Percentiles rank a stretch among this genome's conserved stretches.
Evolutionary conservation across 2,329 filamentous ascomycete species (phyloP).

Genomic region (Stromatinia cepivora): DNA sequence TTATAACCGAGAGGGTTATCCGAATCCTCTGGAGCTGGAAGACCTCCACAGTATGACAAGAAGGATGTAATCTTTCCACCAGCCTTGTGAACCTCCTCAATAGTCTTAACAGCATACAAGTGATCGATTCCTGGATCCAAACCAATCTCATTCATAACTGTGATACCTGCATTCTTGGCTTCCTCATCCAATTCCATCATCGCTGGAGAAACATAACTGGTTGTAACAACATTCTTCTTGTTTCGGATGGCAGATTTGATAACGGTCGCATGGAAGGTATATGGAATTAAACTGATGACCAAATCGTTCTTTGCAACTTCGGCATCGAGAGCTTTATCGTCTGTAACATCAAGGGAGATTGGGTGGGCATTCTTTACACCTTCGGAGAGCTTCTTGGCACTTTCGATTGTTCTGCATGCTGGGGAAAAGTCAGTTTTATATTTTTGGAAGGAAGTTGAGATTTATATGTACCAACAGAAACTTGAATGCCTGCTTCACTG

Average conservation of each 20-base stretch:
- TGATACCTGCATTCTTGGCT: slow-evolving; percentile 88
- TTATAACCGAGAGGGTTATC: slow-evolving; percentile 94
- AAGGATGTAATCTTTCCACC: slow-evolving; percentile 81
- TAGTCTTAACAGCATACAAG: slow-evolving; percentile 81
- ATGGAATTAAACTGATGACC: slow-evolving; percentile 82
- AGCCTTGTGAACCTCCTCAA: slow-evolving; percentile 80
- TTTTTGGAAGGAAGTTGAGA: neutral
- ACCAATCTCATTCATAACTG: slow-evolving; percentile 97
- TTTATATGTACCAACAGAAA: slow-evolving; percentile 52
- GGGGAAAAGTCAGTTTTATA: neutral
- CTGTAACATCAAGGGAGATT: slow-evolving; percentile 77
- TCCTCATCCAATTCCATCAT: slow-evolving; percentile 86
- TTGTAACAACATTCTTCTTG: slow-evolving; percentile 97
- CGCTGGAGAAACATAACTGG: slow-evolving; percentile 86
- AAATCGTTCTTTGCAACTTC: slow-evolving; percentile 79
- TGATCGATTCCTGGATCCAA: slow-evolving; percentile 68
- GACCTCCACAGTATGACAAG: slow-evolving; percentile 75
- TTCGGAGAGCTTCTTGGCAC: slow-evolving; percentile 71
- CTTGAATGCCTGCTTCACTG: slow-evolving; percentile 55
- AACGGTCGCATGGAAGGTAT: slow-evolving; percentile 83
- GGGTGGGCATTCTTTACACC: slow-evolving; percentile 54
- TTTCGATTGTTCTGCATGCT: slow-evolving; percentile 55
- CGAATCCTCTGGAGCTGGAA: slow-evolving; percentile 70
- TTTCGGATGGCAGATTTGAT: slow-evolving; percentile 90
- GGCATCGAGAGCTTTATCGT: slow-evolving; percentile 74